These are phyloP conservation scores for Nakazawaea wyomingensis DNA, from an alignment of 805 yeast genomes.

Conservation along the genomic window DNA sequence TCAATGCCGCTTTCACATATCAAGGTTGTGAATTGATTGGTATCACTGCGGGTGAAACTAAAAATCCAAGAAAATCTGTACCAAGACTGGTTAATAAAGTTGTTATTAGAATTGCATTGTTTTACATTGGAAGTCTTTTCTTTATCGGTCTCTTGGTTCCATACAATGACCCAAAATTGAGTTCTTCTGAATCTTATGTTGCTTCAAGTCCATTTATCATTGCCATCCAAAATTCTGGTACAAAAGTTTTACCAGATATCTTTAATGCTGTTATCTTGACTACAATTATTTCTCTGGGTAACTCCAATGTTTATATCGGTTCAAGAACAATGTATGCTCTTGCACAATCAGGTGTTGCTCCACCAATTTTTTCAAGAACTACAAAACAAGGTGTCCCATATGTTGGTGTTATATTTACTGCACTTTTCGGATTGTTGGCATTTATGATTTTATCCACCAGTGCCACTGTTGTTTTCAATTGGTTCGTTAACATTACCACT, in stretches of 20 bases:
- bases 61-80: constrained; percentile 62
- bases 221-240: constrained; percentile 66
- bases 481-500: constrained; percentile 74
- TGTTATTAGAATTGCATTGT: constrained; percentile 56
- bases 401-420: constrained; percentile 49
- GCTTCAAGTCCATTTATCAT: constrained; percentile 65
- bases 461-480: constrained; percentile 57
- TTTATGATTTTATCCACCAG: constrained; percentile 50
- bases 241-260: constrained; percentile 59
- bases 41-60: constrained; percentile 69
- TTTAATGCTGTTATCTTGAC: constrained; percentile 66
- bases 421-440: constrained; percentile 59
- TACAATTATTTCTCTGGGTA: constrained; percentile 74
- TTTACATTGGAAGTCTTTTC: constrained; percentile 60
- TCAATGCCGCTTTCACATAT: constrained; percentile 74
- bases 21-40: constrained; percentile 79
- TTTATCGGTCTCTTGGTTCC: constrained; percentile 72
- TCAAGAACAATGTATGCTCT: constrained; percentile 65
- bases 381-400: constrained; percentile 60
- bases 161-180: constrained; percentile 52
- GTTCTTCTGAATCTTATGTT: constrained; percentile 30
- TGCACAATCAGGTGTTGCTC: constrained; percentile 56
- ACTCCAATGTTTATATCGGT: constrained; percentile 68
- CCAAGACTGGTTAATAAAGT: constrained; percentile 72
- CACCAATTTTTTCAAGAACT: constrained; percentile 42